These are phyloP conservation scores for Backusella tuberculispora DNA, from an alignment of 192 early-diverging fungal species.

Conservation along the genomic window DNA sequence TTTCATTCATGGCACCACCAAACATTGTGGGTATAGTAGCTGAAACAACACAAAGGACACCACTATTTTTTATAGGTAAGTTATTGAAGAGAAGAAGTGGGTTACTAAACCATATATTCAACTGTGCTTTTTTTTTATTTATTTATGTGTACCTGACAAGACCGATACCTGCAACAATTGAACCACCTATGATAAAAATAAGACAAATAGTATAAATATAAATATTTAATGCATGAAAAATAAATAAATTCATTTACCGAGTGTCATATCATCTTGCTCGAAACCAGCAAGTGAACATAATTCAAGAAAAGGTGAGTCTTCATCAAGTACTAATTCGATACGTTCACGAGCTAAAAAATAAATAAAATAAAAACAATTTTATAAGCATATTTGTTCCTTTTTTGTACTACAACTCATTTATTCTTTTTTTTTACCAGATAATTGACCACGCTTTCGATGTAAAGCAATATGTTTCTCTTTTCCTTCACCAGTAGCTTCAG, in stretches of 20 bases:
- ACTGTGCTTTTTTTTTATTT: neutral
- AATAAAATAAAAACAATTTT: constrained; percentile 13
- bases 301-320: constrained; percentile 69
- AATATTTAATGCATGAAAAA: neutral
- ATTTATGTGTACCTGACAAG: constrained; percentile 54
- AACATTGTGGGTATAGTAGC: constrained; percentile 64
- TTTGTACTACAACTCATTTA: neutral
- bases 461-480: constrained; percentile 46
- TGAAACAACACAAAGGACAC: constrained; percentile 58
- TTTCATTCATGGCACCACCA: constrained; percentile 66
- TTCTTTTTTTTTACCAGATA: constrained; percentile 49
- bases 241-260: constrained; percentile 26
- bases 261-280: constrained; percentile 65
- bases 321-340: constrained; percentile 61
- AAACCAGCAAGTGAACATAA: constrained; percentile 64
- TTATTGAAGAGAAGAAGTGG: neutral
- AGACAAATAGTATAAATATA: neutral
- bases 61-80: constrained; percentile 33
- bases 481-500: constrained; percentile 57
- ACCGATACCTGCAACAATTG: constrained; percentile 66
- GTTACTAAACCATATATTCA: neutral
- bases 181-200: constrained; percentile 46
- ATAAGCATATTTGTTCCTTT: constrained; percentile 1
- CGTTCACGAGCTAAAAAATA: constrained; percentile 56
- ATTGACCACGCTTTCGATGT: constrained; percentile 63